Conservation (phyloP, 1,139 yeast genomes). For the Diutina rugosa region DNA sequence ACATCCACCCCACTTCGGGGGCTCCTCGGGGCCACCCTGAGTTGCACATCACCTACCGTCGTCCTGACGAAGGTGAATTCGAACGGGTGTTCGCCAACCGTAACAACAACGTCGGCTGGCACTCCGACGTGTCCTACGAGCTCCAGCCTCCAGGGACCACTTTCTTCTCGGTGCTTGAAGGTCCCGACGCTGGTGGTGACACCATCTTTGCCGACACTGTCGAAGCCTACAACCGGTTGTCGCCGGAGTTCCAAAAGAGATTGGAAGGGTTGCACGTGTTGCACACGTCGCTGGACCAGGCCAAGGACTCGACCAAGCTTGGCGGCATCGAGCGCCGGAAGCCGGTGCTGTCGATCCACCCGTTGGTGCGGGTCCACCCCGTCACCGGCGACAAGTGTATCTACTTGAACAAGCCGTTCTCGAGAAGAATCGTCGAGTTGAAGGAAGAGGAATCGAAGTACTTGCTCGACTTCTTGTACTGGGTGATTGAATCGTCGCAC, state of each 20-base stretch:
- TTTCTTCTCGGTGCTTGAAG: slow-evolving; percentile 44
- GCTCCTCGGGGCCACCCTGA: slow-evolving; percentile 48
- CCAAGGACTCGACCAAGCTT: slow-evolving; percentile 33
- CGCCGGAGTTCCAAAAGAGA: slow-evolving; percentile 45
- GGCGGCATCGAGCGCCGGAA: slow-evolving; percentile 56
- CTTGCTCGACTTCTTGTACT: slow-evolving; percentile 38
- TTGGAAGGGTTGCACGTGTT: slow-evolving; percentile 45
- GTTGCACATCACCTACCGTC: slow-evolving; percentile 48
- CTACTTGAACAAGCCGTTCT: slow-evolving; percentile 48
- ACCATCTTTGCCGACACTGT: slow-evolving; percentile 55
- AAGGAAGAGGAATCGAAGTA: slow-evolving; percentile 52
- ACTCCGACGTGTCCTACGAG: slow-evolving; percentile 61
- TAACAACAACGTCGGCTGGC: slow-evolving; percentile 31
- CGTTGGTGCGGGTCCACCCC: slow-evolving; percentile 57
- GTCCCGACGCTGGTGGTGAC: slow-evolving; percentile 61
- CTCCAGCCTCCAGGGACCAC: slow-evolving; percentile 60
- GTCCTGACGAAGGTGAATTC: slow-evolving; percentile 23
- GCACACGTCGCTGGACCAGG: slow-evolving; percentile 60
- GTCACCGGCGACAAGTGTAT: slow-evolving; percentile 50
- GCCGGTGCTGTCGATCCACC: slow-evolving; percentile 49
- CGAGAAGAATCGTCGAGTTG: slow-evolving; percentile 49
- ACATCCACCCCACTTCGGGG: slow-evolving; percentile 65
- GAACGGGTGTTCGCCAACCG: slow-evolving; percentile 17
- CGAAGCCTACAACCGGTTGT: slow-evolving; percentile 57
- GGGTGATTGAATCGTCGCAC: slow-evolving; percentile 35